A percentile compares a stretch with the other conserved stretches of the same genome.
Conservation (phyloP, 2,329 filamentous ascomycete genomes). For the Fusarium sp. region DNA sequence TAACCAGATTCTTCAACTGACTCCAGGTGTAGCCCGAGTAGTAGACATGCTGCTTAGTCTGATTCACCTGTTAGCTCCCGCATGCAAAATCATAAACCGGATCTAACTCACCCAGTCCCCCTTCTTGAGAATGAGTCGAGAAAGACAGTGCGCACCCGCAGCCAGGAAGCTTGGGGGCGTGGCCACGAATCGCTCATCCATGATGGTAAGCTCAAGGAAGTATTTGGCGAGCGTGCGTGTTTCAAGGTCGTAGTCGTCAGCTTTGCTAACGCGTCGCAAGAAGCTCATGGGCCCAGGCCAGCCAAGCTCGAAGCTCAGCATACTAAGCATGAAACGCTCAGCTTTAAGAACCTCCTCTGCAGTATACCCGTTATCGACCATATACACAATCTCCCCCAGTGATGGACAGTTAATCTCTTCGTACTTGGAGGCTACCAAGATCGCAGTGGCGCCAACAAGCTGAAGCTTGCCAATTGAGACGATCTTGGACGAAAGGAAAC, state of each 20-base stretch:
- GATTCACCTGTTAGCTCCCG: constrained; percentile 48
- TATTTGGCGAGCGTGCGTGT: constrained; percentile 97
- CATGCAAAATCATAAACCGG: background rate
- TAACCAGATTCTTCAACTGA: constrained; percentile 81
- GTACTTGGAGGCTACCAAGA: constrained; percentile 96
- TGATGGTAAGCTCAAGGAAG: constrained; percentile 94
- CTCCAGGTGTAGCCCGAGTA: constrained; percentile 93
- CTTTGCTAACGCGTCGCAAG: constrained; percentile 94
- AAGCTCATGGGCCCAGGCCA: constrained; percentile 99
- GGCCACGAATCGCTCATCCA: constrained; percentile 97
- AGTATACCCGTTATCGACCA: constrained; percentile 93
- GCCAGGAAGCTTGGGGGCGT: constrained; percentile 90
- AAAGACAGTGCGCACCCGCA: constrained; percentile 90
- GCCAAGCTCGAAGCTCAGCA: constrained; percentile 93
- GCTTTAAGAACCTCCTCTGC: constrained; percentile 95
- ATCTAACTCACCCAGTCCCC: constrained; percentile 82
- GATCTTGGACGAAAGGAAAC: constrained; percentile 93
- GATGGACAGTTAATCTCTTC: constrained; percentile 99
- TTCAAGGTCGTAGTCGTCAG: constrained; percentile 96
- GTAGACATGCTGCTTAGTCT: constrained; percentile 85
- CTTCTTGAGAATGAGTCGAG: constrained; percentile 87
- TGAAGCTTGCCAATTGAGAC: constrained; percentile 95
- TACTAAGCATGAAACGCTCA: constrained; percentile 96
- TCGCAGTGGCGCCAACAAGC: constrained; percentile 92
- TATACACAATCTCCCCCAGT: constrained; percentile 94